Evolutionary conservation across 768 basidiomycete genomes (phyloP).

Genomic region (Erythrobasidium yunnanense): DNA sequence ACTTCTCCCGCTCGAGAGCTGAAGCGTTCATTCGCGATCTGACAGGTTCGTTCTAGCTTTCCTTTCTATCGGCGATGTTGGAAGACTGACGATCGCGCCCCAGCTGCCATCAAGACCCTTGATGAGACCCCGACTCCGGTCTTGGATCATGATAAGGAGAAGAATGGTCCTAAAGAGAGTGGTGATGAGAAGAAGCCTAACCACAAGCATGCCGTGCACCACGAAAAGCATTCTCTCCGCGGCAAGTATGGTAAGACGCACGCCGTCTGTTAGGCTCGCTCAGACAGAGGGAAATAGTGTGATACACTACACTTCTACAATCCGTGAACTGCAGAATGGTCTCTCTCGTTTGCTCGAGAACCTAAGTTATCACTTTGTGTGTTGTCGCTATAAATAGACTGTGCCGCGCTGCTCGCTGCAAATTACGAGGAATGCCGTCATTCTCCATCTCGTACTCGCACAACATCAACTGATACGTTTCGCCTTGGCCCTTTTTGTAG

Average conservation of each 20-base stretch:
- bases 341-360: too few relatives aligned
- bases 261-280: constrained; percentile 34
- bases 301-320: neutral
- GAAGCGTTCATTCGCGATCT: constrained; percentile 40
- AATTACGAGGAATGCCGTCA: too few relatives aligned
- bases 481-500: too few relatives aligned
- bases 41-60: constrained; percentile 13
- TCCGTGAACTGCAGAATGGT: too few relatives aligned
- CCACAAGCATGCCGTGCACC: constrained; percentile 25
- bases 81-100: too few relatives aligned
- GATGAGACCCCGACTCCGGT: constrained; percentile 36
- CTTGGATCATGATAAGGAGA: constrained; percentile 31
- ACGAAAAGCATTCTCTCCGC: constrained; percentile 41
- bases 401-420: too few relatives aligned
- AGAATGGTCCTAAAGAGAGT: constrained; percentile 14
- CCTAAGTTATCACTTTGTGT: too few relatives aligned
- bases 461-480: too few relatives aligned
- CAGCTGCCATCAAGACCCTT: constrained; percentile 34
- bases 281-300: neutral
- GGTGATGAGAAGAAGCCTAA: neutral
- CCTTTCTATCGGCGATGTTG: too few relatives aligned
- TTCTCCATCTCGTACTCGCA: too few relatives aligned
- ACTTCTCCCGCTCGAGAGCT: constrained; percentile 37
- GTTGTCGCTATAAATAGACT: too few relatives aligned
- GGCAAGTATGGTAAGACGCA: constrained; percentile 42